Evolutionary conservation across 768 basidiomycete genomes (phyloP).

Genomic region (Lyophyllum shimeji): DNA sequence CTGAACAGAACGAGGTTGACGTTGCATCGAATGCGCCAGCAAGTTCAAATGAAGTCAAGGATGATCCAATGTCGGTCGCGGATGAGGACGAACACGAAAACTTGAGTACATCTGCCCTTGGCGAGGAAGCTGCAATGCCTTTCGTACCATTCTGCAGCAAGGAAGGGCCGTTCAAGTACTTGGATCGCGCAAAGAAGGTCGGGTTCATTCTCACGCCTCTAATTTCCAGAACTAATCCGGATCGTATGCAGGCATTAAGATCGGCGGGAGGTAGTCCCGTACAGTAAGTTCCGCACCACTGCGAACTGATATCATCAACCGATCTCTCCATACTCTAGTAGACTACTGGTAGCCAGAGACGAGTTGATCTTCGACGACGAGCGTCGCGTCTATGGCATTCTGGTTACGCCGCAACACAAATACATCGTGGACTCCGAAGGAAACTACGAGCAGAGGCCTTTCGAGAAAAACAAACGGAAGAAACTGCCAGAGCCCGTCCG

Average conservation of each 20-base stretch:
- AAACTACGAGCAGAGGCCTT: neutral
- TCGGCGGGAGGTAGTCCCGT: neutral
- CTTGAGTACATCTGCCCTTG: neutral
- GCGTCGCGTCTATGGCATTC: neutral
- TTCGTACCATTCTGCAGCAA: neutral
- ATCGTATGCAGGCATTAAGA: neutral
- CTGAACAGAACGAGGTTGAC: neutral
- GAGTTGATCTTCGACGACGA: conserved; percentile 1
- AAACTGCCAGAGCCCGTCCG: neutral
- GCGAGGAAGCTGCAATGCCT: neutral
- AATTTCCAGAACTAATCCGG: neutral
- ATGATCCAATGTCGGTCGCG: neutral
- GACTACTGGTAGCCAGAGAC: neutral
- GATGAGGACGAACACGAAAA: neutral
- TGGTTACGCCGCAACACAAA: neutral
- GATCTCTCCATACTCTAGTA: neutral
- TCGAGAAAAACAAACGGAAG: neutral
- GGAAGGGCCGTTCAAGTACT: neutral
- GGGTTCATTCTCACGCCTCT: neutral
- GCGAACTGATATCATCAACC: too few species aligned
- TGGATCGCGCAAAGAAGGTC: conserved; percentile 1
- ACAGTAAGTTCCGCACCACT: neutral
- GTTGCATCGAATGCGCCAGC: neutral
- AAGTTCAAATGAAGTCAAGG: neutral
- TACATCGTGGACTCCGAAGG: neutral